phyloP scores from a whole-genome alignment of 2,329 filamentous ascomycete genomes.

The Calonectria henricotiae region DNA sequence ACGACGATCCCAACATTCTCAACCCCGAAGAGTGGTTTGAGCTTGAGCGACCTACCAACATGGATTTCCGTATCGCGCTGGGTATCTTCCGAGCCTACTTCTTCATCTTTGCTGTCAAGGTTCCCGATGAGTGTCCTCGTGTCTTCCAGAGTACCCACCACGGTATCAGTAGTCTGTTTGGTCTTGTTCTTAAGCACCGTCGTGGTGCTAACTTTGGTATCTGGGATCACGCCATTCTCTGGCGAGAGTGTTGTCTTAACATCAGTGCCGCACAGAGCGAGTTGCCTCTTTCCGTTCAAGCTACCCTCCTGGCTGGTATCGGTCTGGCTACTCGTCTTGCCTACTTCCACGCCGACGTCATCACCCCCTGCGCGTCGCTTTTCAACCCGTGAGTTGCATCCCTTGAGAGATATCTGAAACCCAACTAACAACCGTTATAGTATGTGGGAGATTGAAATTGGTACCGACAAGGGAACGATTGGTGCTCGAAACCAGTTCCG shows the following conservation, averaged over 20 bases:
- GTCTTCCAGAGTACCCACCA: constrained; percentile 47
- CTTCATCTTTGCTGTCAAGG: constrained; percentile 42
- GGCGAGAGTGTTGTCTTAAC: constrained; percentile 45
- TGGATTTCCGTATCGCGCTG: constrained; percentile 39
- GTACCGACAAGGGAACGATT: constrained; percentile 40
- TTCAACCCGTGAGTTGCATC: constrained; percentile 43
- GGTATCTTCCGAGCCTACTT: constrained; percentile 43
- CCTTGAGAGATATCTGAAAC: neutral
- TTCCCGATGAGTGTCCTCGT: constrained; percentile 41
- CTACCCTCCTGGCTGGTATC: constrained; percentile 43
- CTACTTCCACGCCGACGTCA: constrained; percentile 46
- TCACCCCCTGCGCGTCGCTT: constrained; percentile 45
- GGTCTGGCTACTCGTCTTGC: constrained; percentile 43
- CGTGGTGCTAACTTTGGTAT: constrained; percentile 45
- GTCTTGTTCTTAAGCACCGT: constrained; percentile 41
- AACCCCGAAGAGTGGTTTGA: constrained; percentile 40
- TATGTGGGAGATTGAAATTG: constrained; percentile 47
- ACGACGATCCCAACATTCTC: constrained; percentile 40
- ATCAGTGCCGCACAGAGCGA: constrained; percentile 44
- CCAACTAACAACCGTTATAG: constrained; percentile 11
- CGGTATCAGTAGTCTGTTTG: constrained; percentile 45
- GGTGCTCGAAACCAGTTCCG: constrained; percentile 41
- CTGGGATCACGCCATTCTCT: constrained; percentile 46
- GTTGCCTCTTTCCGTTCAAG: constrained; percentile 42
- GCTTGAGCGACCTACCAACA: constrained; percentile 42